Base-by-base conservation (phyloP, 306 rosid genomes). In the Spatholobus suberectus region DNA sequence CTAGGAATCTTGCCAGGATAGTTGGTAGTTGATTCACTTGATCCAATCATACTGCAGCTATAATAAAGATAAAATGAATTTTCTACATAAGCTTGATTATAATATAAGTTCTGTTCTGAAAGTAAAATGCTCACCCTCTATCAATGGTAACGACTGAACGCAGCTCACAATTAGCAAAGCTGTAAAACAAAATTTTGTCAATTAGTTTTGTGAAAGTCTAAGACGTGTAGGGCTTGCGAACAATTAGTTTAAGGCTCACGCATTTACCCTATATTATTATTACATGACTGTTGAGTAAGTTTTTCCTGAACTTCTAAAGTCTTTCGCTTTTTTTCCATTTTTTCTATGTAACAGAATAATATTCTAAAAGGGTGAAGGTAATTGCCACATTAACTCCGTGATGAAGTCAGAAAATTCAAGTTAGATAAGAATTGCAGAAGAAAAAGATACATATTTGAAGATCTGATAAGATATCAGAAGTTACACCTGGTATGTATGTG, bases 91-190 rank as follows among this genome's bases (percentile, higher is more conserved):
- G 27, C 41, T 29, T 73, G 24, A 82, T 38, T 11, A 4, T 23
- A 82, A 46, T 11, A 4, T 23, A 52, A 27, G 58, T 23, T 73
- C 44, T 37, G 34, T 24, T 65, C 70, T 62, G 59, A 49, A 38
- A 65, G 47, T 55, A 72, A 77, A 51, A 24, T 51, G 44, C 90
- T 89, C 71, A 94, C 97, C 93, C 81, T 68, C 79, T 90, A 83
- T 92, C 98, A 59, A 91, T 82, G 3, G 91, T 76, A 27, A 94
- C 90, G 86, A 91, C 38, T 15, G 98, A 94, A 17, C 96, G 97
- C 40, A 92, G 92, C 90, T 92, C 98, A 68, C 94, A 90, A 69
- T 92, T 94, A 1, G 92, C 81, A 85, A 92, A 94, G 83, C 98
- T 94, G 98, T 84, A 80, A 66, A 77, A 55, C 61, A 78, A 51